phyloP scores from a whole-genome alignment of 805 yeast species.

The Yueomyces sp. region DNA sequence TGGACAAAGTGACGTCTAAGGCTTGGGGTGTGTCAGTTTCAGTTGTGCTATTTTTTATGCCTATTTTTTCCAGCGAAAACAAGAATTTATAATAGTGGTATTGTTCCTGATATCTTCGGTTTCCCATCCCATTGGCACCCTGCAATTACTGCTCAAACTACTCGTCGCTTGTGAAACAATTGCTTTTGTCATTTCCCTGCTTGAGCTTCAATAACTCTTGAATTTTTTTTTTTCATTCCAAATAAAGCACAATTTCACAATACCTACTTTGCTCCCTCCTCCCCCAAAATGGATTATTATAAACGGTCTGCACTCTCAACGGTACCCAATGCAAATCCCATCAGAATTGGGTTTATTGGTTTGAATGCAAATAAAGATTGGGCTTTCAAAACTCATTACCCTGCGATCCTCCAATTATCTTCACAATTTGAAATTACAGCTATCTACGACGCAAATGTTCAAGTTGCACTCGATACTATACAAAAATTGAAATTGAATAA shows the following conservation, averaged over 20 bases:
- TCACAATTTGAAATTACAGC: slow-evolving; percentile 21
- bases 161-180: neutral
- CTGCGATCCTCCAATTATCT: slow-evolving; percentile 17
- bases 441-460: slow-evolving; percentile 11
- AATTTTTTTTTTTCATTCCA: no score
- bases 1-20: no score
- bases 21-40: no score
- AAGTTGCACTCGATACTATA: slow-evolving; percentile 12
- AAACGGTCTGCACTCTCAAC: slow-evolving; percentile 20
- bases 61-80: no score
- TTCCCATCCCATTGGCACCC: no score
- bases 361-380: slow-evolving; percentile 15
- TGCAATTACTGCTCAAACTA: no score
- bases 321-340: slow-evolving; percentile 18
- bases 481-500: slow-evolving; percentile 11
- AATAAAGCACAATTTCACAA: neutral
- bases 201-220: neutral
- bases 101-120: no score
- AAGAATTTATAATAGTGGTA: no score
- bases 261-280: neutral
- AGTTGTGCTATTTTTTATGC: no score
- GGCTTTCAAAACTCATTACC: slow-evolving; percentile 22
- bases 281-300: slow-evolving; percentile 11
- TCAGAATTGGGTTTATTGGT: slow-evolving; percentile 19
- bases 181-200: neutral